Evolutionary conservation across 179 eudicot genomes (phyloP), one percentile per base, ranked within the genome.

Genomic region (Actinidia polygama): DNA sequence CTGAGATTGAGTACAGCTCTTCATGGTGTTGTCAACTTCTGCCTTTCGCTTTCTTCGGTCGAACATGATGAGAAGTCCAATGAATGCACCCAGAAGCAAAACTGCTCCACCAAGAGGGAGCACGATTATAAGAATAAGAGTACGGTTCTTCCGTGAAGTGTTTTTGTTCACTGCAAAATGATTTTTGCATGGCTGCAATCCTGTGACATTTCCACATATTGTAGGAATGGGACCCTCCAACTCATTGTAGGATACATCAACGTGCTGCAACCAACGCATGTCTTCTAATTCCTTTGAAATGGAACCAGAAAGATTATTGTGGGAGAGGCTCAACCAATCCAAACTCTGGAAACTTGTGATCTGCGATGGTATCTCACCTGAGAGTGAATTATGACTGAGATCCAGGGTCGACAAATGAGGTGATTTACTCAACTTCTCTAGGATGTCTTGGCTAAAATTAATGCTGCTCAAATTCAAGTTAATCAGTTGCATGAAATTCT

Each of bases 161-260:
- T n/a, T 15, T 50, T 47, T 66, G 53, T 59, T 18, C 59, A 15
- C n/a, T 30, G 23, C 19, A 26, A 16, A 30, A 53, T 61, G 75
- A 30, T 4, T 26, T 80, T 76, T 9, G 75, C 88, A 88, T 4
- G 84, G 83, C 53, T 74, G 21, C 54, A 87, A 77, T n/a, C 87
- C 86, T 51, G 12, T 62, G 15, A 83, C 59, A 61, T 83, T 75
- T 53, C 93, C 91, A 64, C 93, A 91, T 66, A 91, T 86, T 14
- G 54, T 75, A 14, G 80, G 87, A 55, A 92, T 68, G 11, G 90
- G 89, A 71, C 93, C 89, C 23, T 90, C 84, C 26, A 89, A 79
- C 72, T 86, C 80, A 30, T 82, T 80, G 54, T 86, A 84, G n/a
- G 88, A 86, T 59, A 82, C 2, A 74, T 89, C 75, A 79, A 87